Conservation (phyloP, 2,329 filamentous ascomycete genomes). For the Knoxdaviesia capensis region DNA sequence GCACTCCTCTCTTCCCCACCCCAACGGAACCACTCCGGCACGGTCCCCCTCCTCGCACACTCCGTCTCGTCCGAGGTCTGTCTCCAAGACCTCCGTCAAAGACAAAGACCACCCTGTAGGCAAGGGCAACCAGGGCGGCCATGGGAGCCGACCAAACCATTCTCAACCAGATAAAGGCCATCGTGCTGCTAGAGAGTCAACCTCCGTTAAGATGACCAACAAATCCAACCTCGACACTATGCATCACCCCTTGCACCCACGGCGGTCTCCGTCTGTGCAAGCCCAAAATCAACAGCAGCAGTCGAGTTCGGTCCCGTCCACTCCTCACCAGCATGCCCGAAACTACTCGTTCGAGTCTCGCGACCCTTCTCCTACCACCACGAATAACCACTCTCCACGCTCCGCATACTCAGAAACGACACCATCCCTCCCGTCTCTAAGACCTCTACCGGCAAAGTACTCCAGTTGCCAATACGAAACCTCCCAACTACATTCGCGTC, state of each 20-base stretch:
- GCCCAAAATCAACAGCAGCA: slow-evolving; percentile 13
- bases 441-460: slow-evolving; percentile 36
- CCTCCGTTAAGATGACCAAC: too few species aligned
- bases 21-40: slow-evolving; percentile 22
- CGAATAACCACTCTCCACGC: slow-evolving; percentile 65
- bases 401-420: slow-evolving; percentile 84
- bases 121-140: slow-evolving; percentile 31
- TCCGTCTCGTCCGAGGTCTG: slow-evolving; percentile 34
- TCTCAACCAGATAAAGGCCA: slow-evolving; percentile 33
- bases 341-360: slow-evolving; percentile 63
- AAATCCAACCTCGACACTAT: too few species aligned
- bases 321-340: slow-evolving; percentile 72
- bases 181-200: slow-evolving; percentile 31
- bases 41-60: slow-evolving; percentile 36
- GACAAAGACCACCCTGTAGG: slow-evolving; percentile 26
- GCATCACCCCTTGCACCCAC: too few species aligned
- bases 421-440: slow-evolving; percentile 46
- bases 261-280: not conserved
- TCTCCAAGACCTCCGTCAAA: slow-evolving; percentile 31
- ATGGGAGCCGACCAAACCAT: slow-evolving; percentile 43
- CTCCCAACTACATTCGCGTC: slow-evolving; percentile 56
- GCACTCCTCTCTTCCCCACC: slow-evolving; percentile 18
- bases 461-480: slow-evolving; percentile 77
- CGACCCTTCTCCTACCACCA: slow-evolving; percentile 59
- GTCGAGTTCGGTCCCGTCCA: slow-evolving; percentile 83